Base-by-base conservation (phyloP, 202 grass and related monocot species). In the Cymbopogon flexuosus region DNA sequence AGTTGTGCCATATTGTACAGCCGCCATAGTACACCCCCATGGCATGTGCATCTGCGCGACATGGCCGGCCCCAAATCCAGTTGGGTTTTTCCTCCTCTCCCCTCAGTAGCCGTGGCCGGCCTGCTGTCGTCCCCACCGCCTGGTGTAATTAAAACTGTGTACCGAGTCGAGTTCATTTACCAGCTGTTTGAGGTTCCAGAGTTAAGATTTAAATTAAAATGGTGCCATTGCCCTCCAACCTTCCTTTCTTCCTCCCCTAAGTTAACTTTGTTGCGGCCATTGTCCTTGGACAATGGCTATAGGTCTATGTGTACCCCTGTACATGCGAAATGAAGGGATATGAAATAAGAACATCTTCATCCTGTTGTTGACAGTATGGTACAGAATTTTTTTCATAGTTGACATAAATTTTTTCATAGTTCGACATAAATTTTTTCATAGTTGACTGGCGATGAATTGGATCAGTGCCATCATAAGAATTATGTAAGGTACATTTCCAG, bases 141-240 rank as follows among this genome's bases (percentile, higher is more conserved):
- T 15, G 64, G 47, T 87, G 88, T 90, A 90, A 87, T 87, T 90
- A 87, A 51, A 73, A 68, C 77, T 84, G 71, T 63, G 72, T 81
- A 78, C 47, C 18, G 73, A 72, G 86, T 83, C 45, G 62, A 65
- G 77, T 73, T 81, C 14, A 75, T 65, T 89, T 81, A 71, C 81
- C 72, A 73, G 60, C 61, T 87, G 81, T 87, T 89, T 82, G 49
- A 47, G 43, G 27, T 41, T 81, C 11, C 51, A 0, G 62, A 65
- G 67, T 76, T 70, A 45, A 70, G 83, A 43, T 79, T 56, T 39
- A 47, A 68, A 39, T 76, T 74, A 5, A 67, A 86, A 79, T 71
- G 27, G 40, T 4, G 6, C 62, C 45, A 72, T 72, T 72, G 72
- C 45, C 21, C 22, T 19, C 22, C 37, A 6, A 18, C 70, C 34